Percentiles rank a stretch among this genome's conserved stretches.
phyloP scores from a whole-genome alignment of 2,329 filamentous ascomycete genomes.

The Pseudogymnoascus sp. region DNA sequence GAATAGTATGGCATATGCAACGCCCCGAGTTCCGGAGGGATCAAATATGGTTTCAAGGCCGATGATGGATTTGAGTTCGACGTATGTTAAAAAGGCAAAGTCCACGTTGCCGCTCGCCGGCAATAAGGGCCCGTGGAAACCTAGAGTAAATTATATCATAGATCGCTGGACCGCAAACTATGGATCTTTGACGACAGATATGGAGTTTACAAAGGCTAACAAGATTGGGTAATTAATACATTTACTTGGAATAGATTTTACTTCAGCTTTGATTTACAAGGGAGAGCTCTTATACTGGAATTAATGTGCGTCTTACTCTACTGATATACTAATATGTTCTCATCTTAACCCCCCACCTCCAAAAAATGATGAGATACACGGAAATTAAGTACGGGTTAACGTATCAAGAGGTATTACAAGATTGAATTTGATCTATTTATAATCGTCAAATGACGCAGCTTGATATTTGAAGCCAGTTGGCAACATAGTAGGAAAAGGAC shows the following conservation, averaged over 20 bases:
- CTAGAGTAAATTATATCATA: slow-evolving; percentile 24
- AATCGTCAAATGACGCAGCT: no score
- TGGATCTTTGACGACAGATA: slow-evolving; percentile 22
- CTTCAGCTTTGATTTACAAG: neutral
- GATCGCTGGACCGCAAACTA: slow-evolving; percentile 25
- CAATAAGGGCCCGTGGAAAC: slow-evolving; percentile 23
- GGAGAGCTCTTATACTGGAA: neutral
- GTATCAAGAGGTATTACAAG: no score
- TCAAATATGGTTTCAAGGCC: slow-evolving; percentile 13
- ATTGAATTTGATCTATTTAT: no score
- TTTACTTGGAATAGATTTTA: neutral
- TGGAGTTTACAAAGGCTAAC: slow-evolving; percentile 12
- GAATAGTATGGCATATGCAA: slow-evolving; percentile 12
- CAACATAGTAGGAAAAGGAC: no score
- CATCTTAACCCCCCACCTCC: no score
- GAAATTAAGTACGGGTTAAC: no score
- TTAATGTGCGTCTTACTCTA: neutral
- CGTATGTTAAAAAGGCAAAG: slow-evolving; percentile 24
- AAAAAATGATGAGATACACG: no score
- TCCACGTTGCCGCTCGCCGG: slow-evolving; percentile 20
- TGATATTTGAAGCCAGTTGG: no score
- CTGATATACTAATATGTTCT: neutral
- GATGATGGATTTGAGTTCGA: slow-evolving; percentile 22
- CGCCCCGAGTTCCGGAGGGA: slow-evolving; percentile 16
- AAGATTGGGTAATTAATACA: neutral